phyloP scores from a whole-genome alignment of 768 basidiomycete genomes.

The Trametes elegans region DNA sequence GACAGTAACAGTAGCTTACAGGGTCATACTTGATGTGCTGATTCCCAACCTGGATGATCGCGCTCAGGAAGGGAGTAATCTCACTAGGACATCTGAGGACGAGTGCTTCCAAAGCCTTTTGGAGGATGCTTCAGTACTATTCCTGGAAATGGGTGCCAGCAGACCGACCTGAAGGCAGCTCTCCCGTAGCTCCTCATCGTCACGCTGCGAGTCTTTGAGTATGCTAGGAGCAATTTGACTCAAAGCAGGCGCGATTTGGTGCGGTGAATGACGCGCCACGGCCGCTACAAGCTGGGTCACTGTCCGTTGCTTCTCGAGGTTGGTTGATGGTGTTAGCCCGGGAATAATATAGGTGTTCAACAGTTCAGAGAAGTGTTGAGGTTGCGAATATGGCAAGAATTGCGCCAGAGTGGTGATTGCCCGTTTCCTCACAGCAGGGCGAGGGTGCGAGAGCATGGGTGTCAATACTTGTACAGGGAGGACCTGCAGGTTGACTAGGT shows the following conservation, averaged over 20 bases:
- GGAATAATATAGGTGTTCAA: conserved; percentile 59
- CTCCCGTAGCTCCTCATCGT: conserved; percentile 85
- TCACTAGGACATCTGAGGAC: conserved; percentile 83
- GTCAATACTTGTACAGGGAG: conserved; percentile 66
- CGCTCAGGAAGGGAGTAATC: conserved; percentile 65
- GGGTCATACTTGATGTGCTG: conserved; percentile 93
- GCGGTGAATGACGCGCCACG: conserved; percentile 71
- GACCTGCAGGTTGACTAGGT: conserved; percentile 55
- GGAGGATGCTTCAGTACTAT: background rate
- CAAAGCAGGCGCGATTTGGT: conserved; percentile 60
- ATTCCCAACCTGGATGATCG: conserved; percentile 67
- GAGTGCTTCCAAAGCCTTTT: conserved; percentile 80
- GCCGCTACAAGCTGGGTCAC: conserved; percentile 79
- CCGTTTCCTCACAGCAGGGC: conserved; percentile 89
- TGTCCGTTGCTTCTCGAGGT: conserved; percentile 70
- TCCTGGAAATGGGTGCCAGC: background rate
- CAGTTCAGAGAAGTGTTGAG: conserved; percentile 59
- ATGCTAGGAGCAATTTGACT: conserved; percentile 67
- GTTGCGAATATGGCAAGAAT: conserved; percentile 71
- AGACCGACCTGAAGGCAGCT: conserved; percentile 67
- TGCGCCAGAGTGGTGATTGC: conserved; percentile 85
- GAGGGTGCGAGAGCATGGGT: conserved; percentile 68
- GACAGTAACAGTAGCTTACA: conserved; percentile 44
- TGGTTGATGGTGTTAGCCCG: conserved; percentile 49
- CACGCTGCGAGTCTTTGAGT: conserved; percentile 62